Conservation (phyloP, 2,329 filamentous ascomycete species). For the Microdochium nivale region DNA sequence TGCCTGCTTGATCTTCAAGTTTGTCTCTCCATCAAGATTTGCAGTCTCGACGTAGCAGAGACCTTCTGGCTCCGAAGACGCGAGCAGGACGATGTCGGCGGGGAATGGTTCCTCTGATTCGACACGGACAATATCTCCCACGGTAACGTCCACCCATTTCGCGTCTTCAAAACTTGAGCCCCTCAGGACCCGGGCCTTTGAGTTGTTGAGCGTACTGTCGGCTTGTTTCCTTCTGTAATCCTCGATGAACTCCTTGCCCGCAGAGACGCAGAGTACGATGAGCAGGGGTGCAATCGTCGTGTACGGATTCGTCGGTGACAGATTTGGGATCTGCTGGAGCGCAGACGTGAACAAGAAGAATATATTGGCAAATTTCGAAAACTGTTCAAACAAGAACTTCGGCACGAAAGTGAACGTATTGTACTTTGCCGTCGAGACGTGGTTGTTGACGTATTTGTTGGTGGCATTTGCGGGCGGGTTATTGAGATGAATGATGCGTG, state of each 20-base stretch:
- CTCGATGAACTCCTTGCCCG: slow-evolving; percentile 88
- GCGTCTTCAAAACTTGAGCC: slow-evolving; percentile 79
- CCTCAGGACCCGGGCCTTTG: slow-evolving; percentile 72
- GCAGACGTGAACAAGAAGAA: slow-evolving; percentile 98
- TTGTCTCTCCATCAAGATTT: slow-evolving; percentile 95
- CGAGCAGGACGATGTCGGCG: slow-evolving; percentile 83
- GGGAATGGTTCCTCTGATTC: slow-evolving; percentile 94
- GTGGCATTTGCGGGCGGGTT: slow-evolving; percentile 84
- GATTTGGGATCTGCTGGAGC: slow-evolving; percentile 88
- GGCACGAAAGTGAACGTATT: slow-evolving; percentile 87
- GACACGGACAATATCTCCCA: slow-evolving; percentile 88
- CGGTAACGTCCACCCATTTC: slow-evolving; percentile 87
- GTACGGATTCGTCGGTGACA: slow-evolving; percentile 91
- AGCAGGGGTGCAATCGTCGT: slow-evolving; percentile 93
- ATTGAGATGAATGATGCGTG: slow-evolving; percentile 90
- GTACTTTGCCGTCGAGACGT: slow-evolving; percentile 97
- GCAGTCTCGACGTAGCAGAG: slow-evolving; percentile 98
- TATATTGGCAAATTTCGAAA: slow-evolving; percentile 97
- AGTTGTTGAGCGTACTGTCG: slow-evolving; percentile 80
- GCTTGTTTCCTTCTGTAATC: slow-evolving; percentile 85
- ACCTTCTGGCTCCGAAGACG: slow-evolving; percentile 93
- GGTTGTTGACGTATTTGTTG: slow-evolving; percentile 92
- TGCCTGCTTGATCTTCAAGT: slow-evolving; percentile 96
- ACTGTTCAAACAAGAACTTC: slow-evolving; percentile 96
- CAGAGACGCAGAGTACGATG: slow-evolving; percentile 88